Evolutionary conservation across 768 basidiomycete genomes (phyloP).

Genomic region (Exidia glandulosa): DNA sequence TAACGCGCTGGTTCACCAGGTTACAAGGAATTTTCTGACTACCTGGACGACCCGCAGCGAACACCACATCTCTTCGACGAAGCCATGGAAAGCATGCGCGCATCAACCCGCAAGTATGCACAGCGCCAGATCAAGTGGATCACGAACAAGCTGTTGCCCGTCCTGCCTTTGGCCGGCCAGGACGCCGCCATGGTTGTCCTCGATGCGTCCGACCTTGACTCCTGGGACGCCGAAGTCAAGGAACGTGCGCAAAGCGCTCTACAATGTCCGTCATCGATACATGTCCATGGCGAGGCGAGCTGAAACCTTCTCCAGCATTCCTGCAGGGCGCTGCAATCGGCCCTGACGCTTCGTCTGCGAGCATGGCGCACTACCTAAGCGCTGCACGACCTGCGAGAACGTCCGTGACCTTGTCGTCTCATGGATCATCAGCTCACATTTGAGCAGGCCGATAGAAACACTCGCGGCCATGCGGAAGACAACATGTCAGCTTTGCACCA

Average conservation of each 20-base stretch:
- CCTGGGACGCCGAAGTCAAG: conserved; percentile 52
- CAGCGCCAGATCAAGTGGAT: conserved; percentile 90
- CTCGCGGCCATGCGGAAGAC: conserved; percentile 45
- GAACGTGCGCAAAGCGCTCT: conserved; percentile 4
- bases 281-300: background rate
- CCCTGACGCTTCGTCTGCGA: conserved; percentile 37
- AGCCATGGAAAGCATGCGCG: conserved; percentile 72
- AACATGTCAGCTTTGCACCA: conserved; percentile 54
- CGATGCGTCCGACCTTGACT: conserved; percentile 34
- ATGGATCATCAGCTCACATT: conserved; percentile 3
- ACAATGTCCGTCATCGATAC: background rate
- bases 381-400: conserved; percentile 35
- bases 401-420: background rate
- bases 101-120: conserved; percentile 82
- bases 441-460: conserved; percentile 42
- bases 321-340: conserved; percentile 30
- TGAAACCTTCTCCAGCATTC: conserved; percentile 37
- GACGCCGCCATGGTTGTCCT: conserved; percentile 16
- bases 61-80: conserved; percentile 33
- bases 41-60: conserved; percentile 37
- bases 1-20: conserved; percentile 34
- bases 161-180: conserved; percentile 38
- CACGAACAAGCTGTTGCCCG: conserved; percentile 76
- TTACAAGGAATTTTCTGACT: conserved; percentile 79
- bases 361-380: conserved; percentile 44